Evolutionary conservation across 106 monocot species (phyloP).

Genomic region (Dioscorea dumetorum): DNA sequence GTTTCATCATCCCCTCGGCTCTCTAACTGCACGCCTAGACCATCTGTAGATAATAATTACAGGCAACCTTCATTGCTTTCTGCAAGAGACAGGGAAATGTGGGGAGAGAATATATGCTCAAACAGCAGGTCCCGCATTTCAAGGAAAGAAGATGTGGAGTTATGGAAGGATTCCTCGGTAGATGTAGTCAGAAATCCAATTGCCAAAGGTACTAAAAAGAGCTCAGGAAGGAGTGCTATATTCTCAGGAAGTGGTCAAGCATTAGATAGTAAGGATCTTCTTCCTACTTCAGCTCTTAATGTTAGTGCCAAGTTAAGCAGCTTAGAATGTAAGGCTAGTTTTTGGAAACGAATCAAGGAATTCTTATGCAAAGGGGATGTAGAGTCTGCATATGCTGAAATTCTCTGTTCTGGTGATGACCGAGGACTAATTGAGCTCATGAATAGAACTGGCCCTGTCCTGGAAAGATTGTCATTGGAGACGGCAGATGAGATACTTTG

Average conservation of each 20-base stretch:
- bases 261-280: slow-evolving; percentile 12
- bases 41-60: slow-evolving; percentile 45
- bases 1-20: slow-evolving; percentile 50
- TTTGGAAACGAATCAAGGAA: slow-evolving; percentile 50
- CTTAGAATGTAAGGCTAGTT: slow-evolving; percentile 18
- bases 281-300: slow-evolving; percentile 12
- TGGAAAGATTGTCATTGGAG: slow-evolving; percentile 60
- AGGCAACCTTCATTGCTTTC: slow-evolving; percentile 32
- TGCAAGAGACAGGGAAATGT: slow-evolving; percentile 29
- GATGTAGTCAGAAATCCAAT: slow-evolving; percentile 23
- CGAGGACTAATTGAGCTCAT: slow-evolving; percentile 60
- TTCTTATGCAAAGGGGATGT: slow-evolving; percentile 37
- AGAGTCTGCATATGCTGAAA: slow-evolving; percentile 67
- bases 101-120: slow-evolving; percentile 28
- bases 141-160: slow-evolving; percentile 24
- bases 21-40: slow-evolving; percentile 52
- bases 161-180: slow-evolving; percentile 28
- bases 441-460: slow-evolving; percentile 88
- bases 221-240: slow-evolving; percentile 12
- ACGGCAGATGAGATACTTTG: slow-evolving; percentile 43
- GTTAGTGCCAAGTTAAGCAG: slow-evolving; percentile 6
- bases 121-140: slow-evolving; percentile 34
- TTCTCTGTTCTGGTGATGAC: slow-evolving; percentile 44
- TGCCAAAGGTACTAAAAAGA: slow-evolving; percentile 4
- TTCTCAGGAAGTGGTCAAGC: slow-evolving; percentile 8